These are phyloP conservation scores for Ophiocordyceps camponoti-leonardi DNA, from an alignment of 2,329 filamentous ascomycete genomes.

Conservation along the genomic window DNA sequence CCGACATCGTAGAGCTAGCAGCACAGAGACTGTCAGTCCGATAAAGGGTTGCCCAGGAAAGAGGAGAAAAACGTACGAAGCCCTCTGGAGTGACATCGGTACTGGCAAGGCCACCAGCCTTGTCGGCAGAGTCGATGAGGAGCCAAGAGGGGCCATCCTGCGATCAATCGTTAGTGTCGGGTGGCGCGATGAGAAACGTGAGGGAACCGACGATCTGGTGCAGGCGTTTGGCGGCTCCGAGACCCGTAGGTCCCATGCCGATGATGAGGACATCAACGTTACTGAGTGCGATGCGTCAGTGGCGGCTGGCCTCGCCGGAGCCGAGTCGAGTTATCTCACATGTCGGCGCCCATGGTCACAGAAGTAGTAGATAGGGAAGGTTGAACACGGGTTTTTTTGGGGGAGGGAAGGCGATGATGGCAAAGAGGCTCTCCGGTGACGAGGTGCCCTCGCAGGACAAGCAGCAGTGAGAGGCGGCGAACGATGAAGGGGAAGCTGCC, in stretches of 20 bases:
- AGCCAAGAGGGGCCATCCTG: slow-evolving; percentile 89
- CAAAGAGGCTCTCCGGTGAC: background rate
- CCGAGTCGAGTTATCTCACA: slow-evolving; percentile 13
- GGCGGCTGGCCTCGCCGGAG: background rate
- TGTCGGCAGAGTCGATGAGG: slow-evolving; percentile 84
- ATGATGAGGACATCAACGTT: slow-evolving; percentile 95
- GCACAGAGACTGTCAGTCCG: slow-evolving; percentile 5
- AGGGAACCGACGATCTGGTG: slow-evolving; percentile 68
- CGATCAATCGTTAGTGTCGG: slow-evolving; percentile 8
- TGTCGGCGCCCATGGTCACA: slow-evolving; percentile 19
- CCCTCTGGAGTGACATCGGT: slow-evolving; percentile 92
- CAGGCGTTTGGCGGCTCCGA: slow-evolving; percentile 94
- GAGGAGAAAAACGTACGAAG: slow-evolving; percentile 67
- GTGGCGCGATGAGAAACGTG: slow-evolving; percentile 5
- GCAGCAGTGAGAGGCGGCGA: slow-evolving; percentile 3
- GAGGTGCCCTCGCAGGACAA: background rate
- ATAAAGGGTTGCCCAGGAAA: background rate
- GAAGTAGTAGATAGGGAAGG: slow-evolving; percentile 7
- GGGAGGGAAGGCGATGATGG: background rate
- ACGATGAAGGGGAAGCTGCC: background rate
- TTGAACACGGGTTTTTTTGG: too few relatives aligned
- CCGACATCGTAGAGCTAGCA: slow-evolving; percentile 89
- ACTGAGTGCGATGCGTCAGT: slow-evolving; percentile 26
- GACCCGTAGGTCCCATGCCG: slow-evolving; percentile 90
- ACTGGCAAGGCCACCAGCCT: slow-evolving; percentile 84